phyloP scores from a whole-genome alignment of 176 grass and related monocot species.

The Triticum timopheevii region DNA sequence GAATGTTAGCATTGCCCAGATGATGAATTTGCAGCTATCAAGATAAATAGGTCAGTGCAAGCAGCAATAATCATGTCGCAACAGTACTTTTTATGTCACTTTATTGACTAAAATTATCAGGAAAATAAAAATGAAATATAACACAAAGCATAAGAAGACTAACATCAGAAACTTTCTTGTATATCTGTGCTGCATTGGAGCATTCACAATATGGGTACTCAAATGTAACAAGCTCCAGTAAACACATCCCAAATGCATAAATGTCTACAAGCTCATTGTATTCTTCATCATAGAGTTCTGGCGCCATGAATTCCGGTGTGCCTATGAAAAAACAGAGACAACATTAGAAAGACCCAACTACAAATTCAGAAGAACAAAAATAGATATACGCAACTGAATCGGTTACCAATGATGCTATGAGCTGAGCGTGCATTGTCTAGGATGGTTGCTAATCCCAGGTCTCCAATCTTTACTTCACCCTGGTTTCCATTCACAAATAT shows the following conservation, averaged over 20 bases:
- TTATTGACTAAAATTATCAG: background rate
- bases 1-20: background rate
- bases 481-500: conserved; percentile 89
- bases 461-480: conserved; percentile 85
- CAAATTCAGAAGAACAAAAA: background rate
- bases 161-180: conserved; percentile 68
- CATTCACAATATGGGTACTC: conserved; percentile 86
- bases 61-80: background rate
- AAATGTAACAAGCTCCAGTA: conserved; percentile 83
- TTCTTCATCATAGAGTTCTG: conserved; percentile 79
- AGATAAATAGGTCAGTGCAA: background rate
- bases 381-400: background rate
- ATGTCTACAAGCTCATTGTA: conserved; percentile 83
- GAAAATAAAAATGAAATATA: background rate
- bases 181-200: conserved; percentile 79
- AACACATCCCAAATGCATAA: conserved; percentile 84
- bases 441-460: conserved; percentile 75
- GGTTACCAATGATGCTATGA: conserved; percentile 71
- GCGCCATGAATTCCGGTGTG: conserved; percentile 87
- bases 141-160: conserved; percentile 24
- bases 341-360: conserved; percentile 11
- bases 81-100: background rate
- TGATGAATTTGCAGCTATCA: background rate
- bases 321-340: conserved; percentile 32
- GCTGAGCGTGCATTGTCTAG: conserved; percentile 72